These are phyloP conservation scores for Phellinidium pouzarii DNA, from an alignment of 1,284 basidiomycete species.

Conservation along the genomic window DNA sequence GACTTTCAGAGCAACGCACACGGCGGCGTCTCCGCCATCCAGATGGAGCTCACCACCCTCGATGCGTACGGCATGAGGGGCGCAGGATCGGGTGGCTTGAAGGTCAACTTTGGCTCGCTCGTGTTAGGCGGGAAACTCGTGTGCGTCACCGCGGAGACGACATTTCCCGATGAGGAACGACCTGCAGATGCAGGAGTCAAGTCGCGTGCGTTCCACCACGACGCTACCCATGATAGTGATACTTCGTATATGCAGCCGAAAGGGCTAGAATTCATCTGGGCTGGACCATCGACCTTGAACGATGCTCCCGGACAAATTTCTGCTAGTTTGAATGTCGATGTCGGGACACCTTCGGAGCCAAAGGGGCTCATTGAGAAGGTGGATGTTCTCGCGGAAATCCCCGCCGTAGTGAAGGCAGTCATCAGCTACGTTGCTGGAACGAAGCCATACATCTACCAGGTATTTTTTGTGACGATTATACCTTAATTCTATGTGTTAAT, in stretches of 20 bases:
- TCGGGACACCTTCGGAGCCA: constrained; percentile 47
- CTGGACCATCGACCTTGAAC: constrained; percentile 53
- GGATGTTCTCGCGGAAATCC: constrained; percentile 94
- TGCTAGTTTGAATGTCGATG: constrained; percentile 48
- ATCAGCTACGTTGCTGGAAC: constrained; percentile 89
- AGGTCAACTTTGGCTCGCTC: constrained; percentile 80
- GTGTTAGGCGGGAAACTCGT: constrained; percentile 75
- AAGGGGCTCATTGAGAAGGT: constrained; percentile 94
- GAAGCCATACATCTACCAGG: constrained; percentile 92
- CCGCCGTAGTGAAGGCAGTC: constrained; percentile 82
- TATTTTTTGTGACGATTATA: too few species aligned
- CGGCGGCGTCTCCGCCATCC: constrained; percentile 79
- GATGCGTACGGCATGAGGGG: constrained; percentile 71
- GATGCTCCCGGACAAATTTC: constrained; percentile 50
- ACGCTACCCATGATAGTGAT: constrained; percentile 55
- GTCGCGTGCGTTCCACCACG: constrained; percentile 66
- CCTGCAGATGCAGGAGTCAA: constrained; percentile 41
- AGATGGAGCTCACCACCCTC: constrained; percentile 95
- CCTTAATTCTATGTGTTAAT: constrained; percentile 37
- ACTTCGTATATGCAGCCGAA: constrained; percentile 82
- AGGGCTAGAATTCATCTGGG: constrained; percentile 74
- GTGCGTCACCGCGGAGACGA: constrained; percentile 66
- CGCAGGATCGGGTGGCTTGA: constrained; percentile 70
- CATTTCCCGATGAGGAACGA: constrained; percentile 52
- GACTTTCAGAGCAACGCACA: constrained; percentile 73